Evolutionary conservation across 164 flowering plant genomes (phyloP), one percentile per base, ranked within the genome.

Genomic region (Stephania japonica): DNA sequence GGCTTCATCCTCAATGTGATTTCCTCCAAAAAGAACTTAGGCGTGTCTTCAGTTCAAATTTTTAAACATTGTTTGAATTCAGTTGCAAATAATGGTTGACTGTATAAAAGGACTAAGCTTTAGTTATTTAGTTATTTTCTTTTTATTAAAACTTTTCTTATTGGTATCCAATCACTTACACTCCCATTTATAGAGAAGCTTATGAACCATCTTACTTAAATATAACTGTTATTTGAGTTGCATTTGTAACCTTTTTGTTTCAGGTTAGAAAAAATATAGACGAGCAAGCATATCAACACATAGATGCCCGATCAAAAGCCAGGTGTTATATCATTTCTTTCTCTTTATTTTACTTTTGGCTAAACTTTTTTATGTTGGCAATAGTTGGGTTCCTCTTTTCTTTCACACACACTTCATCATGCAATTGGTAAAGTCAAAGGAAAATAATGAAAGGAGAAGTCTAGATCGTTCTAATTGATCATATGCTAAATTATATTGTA

Each of bases 261-360:
- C 86, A 96, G 99, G 93, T 96, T 43, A 82, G 80, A 78, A 80
- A 79, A 74, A 93, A 96, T 74, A 80, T 91, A 65, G 94, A 91
- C 80, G 85, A 85, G 65, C 85, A 83, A 73, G 80, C 86, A 26
- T 83, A 88, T 83, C 95, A 92, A 76, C 98, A 85, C 49, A 74
- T 96, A 69, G 99, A 96, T 86, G 98, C 99, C 62, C 87, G 99
- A 65, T 85, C 95, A 75, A 91, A 89, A 79, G 82, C 93, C 77
- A 93, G 98, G 98, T 96, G 88, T 6, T 18, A 4, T 66, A 66
- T 71, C 47, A 70, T 70, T 24, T 65, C 74, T 14, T 14, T 69
- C n/a, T 69, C n/a, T 26, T n/a, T 25, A 11, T 49, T 12, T 70
- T 70, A 2, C 24, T 21, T 32, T 6, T 41, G 19, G 43, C 6